A percentile compares a stretch with the other conserved stretches of the same genome.
Conservation (phyloP, 257 asterid genomes). For the Plantago major region DNA sequence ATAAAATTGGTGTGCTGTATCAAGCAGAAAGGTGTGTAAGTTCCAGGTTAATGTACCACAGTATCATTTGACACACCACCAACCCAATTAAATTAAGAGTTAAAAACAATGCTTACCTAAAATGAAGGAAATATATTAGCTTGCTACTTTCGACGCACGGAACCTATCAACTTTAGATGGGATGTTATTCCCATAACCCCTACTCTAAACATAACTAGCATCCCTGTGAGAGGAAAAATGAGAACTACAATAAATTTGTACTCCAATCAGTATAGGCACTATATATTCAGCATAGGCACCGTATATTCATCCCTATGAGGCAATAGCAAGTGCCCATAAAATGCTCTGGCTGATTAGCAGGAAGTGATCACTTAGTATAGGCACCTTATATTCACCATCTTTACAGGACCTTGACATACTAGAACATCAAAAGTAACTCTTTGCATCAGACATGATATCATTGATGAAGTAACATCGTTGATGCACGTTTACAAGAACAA, state of each 20-base stretch:
- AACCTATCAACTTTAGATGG: background rate
- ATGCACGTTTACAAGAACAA: too few relatives aligned
- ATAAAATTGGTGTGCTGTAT: background rate
- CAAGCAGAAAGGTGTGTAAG: background rate
- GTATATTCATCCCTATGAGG: too few relatives aligned
- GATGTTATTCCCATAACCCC: background rate
- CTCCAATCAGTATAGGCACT: background rate
- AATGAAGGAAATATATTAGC: background rate
- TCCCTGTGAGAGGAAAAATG: background rate
- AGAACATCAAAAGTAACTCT: background rate
- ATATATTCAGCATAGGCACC: too few relatives aligned
- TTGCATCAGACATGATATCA: slow-evolving; percentile 6
- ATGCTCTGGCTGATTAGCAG: background rate
- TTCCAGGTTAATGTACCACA: background rate
- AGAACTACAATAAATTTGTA: background rate
- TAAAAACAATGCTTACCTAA: background rate
- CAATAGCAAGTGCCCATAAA: background rate
- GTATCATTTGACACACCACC: background rate
- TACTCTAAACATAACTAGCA: slow-evolving; percentile 5
- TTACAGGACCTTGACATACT: slow-evolving; percentile 8
- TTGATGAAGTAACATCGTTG: background rate
- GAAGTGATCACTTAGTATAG: background rate
- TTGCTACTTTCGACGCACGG: background rate
- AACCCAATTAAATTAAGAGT: slow-evolving; percentile 5
- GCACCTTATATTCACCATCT: too few relatives aligned